phyloP scores from a whole-genome alignment of 2,329 filamentous ascomycete species.

The Westerdykella ornata region DNA sequence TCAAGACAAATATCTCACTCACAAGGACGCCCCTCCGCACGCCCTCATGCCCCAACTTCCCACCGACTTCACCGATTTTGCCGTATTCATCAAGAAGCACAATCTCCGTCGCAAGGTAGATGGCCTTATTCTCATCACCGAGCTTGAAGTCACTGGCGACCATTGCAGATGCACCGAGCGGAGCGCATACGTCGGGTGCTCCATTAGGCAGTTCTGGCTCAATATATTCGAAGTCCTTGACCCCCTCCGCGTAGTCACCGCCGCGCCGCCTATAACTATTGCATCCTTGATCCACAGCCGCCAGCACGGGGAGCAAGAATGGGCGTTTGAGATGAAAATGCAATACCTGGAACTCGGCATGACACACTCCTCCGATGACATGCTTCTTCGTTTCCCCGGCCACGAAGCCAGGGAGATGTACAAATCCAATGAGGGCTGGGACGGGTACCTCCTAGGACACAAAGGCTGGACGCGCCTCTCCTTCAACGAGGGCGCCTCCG shows the following conservation, averaged over 20 bases:
- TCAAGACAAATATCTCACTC: too few relatives aligned
- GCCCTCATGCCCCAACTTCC: conserved; percentile 23
- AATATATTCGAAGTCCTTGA: conserved; percentile 25
- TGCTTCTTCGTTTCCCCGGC: too few relatives aligned
- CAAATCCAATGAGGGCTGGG: too few relatives aligned
- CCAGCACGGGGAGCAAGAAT: conserved; percentile 53
- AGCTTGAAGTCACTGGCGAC: conserved; percentile 29
- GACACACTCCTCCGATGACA: too few relatives aligned
- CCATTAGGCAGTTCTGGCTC: conserved; percentile 32
- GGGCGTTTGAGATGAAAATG: conserved; percentile 57
- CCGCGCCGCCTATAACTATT: conserved; percentile 56
- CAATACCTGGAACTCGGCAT: conserved; percentile 51
- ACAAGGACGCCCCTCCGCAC: too few relatives aligned
- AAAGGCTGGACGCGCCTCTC: conserved; percentile 58
- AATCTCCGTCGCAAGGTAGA: conserved; percentile 36
- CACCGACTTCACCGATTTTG: conserved; percentile 16
- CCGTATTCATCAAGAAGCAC: conserved; percentile 14
- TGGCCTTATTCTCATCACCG: conserved; percentile 44
- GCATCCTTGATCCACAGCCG: conserved; percentile 54
- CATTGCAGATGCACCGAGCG: conserved; percentile 25
- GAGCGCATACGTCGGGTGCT: conserved; percentile 53
- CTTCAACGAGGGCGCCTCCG: conserved; percentile 69
- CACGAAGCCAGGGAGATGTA: too few relatives aligned
- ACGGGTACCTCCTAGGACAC: conserved; percentile 17
- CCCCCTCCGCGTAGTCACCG: conserved; percentile 31